These are phyloP conservation scores for Vanilla planifolia DNA, from an alignment of 106 monocot genomes.

Conservation along the genomic window DNA sequence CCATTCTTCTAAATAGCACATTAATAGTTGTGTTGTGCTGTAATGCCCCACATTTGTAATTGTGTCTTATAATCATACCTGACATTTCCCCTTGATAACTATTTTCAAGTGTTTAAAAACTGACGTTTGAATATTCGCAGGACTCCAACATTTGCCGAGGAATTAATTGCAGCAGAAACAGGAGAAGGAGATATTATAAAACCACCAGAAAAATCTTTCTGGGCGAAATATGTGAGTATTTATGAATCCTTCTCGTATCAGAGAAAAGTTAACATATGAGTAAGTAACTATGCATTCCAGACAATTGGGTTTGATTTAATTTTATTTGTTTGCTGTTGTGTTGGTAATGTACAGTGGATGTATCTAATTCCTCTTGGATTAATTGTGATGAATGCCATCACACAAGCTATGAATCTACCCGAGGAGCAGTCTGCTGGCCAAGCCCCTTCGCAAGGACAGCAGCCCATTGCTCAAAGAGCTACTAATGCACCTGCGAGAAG, in stretches of 20 bases:
- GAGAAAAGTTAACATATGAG: too few relatives aligned
- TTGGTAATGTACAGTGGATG: constrained; percentile 72
- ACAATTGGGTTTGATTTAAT: too few relatives aligned
- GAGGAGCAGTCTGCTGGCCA: constrained; percentile 54
- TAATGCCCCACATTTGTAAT: too few relatives aligned
- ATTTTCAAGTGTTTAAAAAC: too few relatives aligned
- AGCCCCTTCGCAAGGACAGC: constrained; percentile 33
- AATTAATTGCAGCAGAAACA: constrained; percentile 50
- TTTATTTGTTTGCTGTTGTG: too few relatives aligned
- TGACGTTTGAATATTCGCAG: constrained; percentile 24
- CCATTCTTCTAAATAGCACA: too few relatives aligned
- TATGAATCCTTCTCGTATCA: too few relatives aligned
- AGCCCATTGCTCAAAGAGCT: constrained; percentile 44
- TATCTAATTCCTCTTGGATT: constrained; percentile 81
- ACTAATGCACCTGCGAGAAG: constrained; percentile 55
- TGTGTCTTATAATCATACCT: not conserved
- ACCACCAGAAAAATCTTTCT: constrained; percentile 87
- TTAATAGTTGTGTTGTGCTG: too few relatives aligned
- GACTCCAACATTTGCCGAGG: constrained; percentile 89
- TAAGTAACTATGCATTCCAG: too few relatives aligned
- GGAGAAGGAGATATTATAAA: constrained; percentile 65
- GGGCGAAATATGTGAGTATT: constrained; percentile 98
- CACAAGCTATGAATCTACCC: constrained; percentile 82
- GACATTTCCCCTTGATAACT: not conserved
- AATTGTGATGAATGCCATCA: constrained; percentile 73